Evolutionary conservation across 768 basidiomycete genomes (phyloP).

Genomic region (Leccinum rimulosum): DNA sequence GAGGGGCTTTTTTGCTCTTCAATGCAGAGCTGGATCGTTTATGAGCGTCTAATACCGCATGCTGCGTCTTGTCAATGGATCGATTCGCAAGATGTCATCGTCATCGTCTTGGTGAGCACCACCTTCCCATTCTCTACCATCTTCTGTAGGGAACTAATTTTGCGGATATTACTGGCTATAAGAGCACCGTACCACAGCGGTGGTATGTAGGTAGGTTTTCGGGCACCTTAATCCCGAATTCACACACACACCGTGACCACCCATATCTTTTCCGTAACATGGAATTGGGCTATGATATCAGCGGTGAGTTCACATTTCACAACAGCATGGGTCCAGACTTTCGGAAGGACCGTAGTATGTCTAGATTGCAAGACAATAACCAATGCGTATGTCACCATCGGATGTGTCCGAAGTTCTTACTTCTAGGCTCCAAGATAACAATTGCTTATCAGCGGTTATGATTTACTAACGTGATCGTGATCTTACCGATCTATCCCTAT

Average conservation of each 20-base stretch:
- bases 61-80: background rate
- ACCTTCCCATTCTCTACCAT: no score
- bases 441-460: background rate
- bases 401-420: background rate
- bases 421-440: background rate
- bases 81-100: background rate
- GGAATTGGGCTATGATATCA: background rate
- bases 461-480: constrained; percentile 1
- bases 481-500: constrained; percentile 3
- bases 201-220: background rate
- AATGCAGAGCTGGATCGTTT: background rate
- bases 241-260: background rate
- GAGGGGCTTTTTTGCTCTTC: background rate
- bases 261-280: background rate
- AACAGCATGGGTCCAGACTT: background rate
- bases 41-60: background rate
- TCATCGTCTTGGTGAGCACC: background rate
- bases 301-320: background rate
- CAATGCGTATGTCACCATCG: background rate
- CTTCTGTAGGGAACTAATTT: background rate
- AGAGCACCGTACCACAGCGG: background rate
- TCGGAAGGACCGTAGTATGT: background rate
- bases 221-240: background rate
- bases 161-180: background rate
- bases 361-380: background rate